Evolutionary conservation across 306 rosid species (phyloP), one percentile per base, ranked within the genome.

Genomic region (Herpetospermum pedunculosum): DNA sequence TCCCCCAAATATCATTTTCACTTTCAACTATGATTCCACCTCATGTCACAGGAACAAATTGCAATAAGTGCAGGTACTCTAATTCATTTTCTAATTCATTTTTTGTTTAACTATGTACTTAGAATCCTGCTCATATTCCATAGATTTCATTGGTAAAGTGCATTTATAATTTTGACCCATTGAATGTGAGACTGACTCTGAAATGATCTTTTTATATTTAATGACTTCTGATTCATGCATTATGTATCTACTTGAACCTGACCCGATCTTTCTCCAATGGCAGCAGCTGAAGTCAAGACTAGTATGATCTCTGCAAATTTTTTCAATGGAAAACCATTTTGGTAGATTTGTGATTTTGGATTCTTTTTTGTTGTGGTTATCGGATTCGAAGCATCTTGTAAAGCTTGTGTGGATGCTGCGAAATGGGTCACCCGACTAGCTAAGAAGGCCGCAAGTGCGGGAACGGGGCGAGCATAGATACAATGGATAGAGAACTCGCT

Each of bases 381-480:
- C 72, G 65, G 75, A 41, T 73, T 43, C 38, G 85, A 84, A 74
- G 87, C 83, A 83, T 83, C 80, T 80, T 86, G 86, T 86, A 84
- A 84, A 84, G 81, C 81, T 38, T 72, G 80, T 73, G 83, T 77
- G 60, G 78, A 79, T 80, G 83, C 83, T 80, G 79, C 75, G 43
- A 49, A 29, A 38, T 70, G 64, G 72, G 77, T 80, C 70, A 75
- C 69, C 65, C 57, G 23, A 60, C 55, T 80, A 69, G 79, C 62
- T 48, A 79, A 75, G 77, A 77, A 58, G 50, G 30, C 72, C 82
- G 74, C 74, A 40, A 75, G 65, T 30, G 79, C 73, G 67, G 81
- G 38, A 73, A 72, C 37, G 47, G 57, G 37, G 80, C 74, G 18
- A 19, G 72, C 67, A 76, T 43, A 72, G 83, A 38, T 74, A 76